Base-by-base conservation (phyloP, 176 grass and related monocot genomes). In the Saccharum officinarum region DNA sequence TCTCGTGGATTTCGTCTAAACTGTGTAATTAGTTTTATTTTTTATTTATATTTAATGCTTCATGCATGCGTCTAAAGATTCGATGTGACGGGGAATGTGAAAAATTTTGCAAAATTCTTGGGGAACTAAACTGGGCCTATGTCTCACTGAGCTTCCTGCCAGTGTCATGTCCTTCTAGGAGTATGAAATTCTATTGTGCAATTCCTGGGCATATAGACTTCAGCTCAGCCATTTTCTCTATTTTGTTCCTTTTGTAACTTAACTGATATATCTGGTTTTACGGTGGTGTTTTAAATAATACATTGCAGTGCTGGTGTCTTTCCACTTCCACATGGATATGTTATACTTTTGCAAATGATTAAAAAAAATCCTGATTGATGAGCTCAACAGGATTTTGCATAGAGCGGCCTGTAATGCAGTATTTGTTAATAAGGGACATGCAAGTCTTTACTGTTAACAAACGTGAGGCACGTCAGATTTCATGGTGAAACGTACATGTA, bases 161-260 rank as follows among this genome's bases (percentile, higher is more conserved):
- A 73, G 10, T 34, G 20, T 49, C 4, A 40, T 73, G 69, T 79
- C 4, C 46, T 71, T 71, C 7, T 20, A 57, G 71, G 23, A 25
- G 15, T 52, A 13, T 84, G 57, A 61, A 71, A 26, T 25, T 59
- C 55, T 38, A 22, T 77, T 69, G 14, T 86, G 69, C 40, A 62
- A n/a, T 75, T 59, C 70, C 42, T 70, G 64, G n/a, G 74, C 69
- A 71, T 50, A 17, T 36, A 71, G 16, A 33, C 40, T 83, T 76
- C 14, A n/a, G 12, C 4, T 12, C 8, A 69, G 46, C 36, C 25
- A 36, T 60, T 89, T 60, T 33, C 36, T 25, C 73, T 42, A 1
- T 10, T 38, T 82, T 46, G 68, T 66, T 59, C 8, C 46, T 34
- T n/a, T 23, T 8, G 36, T 38, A 39, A 16, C 16, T 34, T 20